Evolutionary conservation across 495 filamentous ascomycete genomes (phyloP).

Genomic region (Penicillium ochrochloron): DNA sequence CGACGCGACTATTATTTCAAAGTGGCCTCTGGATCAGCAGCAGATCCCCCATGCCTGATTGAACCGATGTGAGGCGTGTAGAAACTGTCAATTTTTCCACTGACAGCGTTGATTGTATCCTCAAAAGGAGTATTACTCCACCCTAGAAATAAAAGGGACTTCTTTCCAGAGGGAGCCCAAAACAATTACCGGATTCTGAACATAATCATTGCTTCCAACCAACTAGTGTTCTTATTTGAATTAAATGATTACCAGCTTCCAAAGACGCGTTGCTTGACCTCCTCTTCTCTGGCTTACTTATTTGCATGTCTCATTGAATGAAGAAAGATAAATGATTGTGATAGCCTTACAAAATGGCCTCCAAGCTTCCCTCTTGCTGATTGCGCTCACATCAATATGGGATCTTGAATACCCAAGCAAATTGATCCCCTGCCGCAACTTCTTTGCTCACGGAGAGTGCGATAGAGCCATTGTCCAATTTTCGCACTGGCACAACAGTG

Average conservation of each 20-base stretch:
- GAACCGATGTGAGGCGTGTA: not conserved
- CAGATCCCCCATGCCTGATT: constrained; percentile 30
- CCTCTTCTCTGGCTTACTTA: too few species aligned
- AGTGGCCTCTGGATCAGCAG: constrained; percentile 41
- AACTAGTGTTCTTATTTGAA: too few species aligned
- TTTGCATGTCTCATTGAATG: not conserved
- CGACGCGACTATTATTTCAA: constrained; percentile 31
- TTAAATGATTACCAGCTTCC: too few species aligned
- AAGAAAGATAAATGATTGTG: not conserved
- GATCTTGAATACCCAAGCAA: constrained; percentile 58
- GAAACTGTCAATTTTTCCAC: too few species aligned
- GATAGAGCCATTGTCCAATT: constrained; percentile 29
- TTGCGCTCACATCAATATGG: constrained; percentile 24
- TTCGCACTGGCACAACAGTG: constrained; percentile 25
- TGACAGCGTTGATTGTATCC: not conserved
- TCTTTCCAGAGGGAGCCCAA: not conserved
- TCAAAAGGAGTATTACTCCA: not conserved
- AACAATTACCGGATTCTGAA: not conserved
- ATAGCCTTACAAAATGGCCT: not conserved
- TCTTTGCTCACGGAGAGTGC: constrained; percentile 34
- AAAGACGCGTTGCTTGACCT: too few species aligned
- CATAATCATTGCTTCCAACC: too few species aligned
- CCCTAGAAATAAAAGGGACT: not conserved
- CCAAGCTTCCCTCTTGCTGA: not conserved
- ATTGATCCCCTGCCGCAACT: constrained; percentile 45